Evolutionary conservation across 208 protist genomes (phyloP).

Genomic region (Strigomonas culicis): DNA sequence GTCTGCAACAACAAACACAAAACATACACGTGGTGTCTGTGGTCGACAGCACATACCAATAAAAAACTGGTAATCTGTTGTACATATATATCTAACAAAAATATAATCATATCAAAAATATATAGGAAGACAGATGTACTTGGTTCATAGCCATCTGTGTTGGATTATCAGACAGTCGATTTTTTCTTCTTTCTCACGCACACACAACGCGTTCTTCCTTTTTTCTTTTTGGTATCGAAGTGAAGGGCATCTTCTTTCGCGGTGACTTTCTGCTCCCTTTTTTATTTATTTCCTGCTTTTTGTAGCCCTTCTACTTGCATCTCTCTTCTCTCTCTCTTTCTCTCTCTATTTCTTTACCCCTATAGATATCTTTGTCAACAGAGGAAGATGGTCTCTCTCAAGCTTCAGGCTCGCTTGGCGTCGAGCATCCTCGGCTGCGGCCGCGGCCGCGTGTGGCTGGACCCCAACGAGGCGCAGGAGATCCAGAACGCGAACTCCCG

Average conservation of each 20-base stretch:
- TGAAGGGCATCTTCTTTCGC: not conserved
- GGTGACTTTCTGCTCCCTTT: not conserved
- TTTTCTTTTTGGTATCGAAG: conserved; percentile 1
- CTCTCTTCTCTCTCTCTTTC: conserved; percentile 8
- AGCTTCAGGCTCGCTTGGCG: conserved; percentile 98
- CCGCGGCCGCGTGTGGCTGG: conserved; percentile 96
- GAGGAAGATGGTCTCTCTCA: conserved; percentile 68
- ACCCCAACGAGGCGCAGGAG: conserved; percentile 97
- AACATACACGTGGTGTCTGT: not conserved
- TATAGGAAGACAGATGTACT: not conserved
- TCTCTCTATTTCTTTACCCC: conserved; percentile 7
- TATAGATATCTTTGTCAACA: not conserved
- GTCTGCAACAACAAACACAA: conserved; percentile 90
- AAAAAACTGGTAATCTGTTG: not conserved
- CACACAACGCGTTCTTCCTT: too few relatives aligned
- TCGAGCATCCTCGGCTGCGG: conserved; percentile 98
- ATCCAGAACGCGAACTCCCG: conserved; percentile 98
- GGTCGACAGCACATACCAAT: too few relatives aligned
- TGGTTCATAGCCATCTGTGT: not conserved
- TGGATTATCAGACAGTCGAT: not conserved
- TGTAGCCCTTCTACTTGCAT: conserved; percentile 1
- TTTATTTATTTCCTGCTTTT: not conserved
- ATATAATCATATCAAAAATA: not conserved
- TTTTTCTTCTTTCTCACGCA: not conserved
- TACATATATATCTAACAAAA: not conserved